phyloP scores from a whole-genome alignment of 352 stramenopile species.

The Globisporangium iwayamae region DNA sequence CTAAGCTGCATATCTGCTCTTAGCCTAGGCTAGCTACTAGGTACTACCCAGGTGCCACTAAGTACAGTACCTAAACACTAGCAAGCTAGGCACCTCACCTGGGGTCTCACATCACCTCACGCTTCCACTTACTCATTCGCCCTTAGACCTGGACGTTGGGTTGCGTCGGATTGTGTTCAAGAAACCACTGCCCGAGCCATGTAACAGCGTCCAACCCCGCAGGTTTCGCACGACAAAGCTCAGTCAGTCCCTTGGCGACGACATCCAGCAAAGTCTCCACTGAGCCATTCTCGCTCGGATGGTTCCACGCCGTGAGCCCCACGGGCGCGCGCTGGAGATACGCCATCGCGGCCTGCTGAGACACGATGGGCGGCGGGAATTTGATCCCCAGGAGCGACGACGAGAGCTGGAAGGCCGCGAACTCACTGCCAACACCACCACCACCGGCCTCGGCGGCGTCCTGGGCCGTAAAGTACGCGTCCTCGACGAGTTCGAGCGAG shows the following conservation, averaged over 20 bases:
- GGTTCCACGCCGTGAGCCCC: constrained; percentile 50
- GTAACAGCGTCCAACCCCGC: constrained; percentile 66
- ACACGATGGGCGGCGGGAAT: constrained; percentile 55
- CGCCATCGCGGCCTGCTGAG: constrained; percentile 42
- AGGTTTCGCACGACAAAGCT: constrained; percentile 82
- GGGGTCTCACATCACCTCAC: too few relatives aligned
- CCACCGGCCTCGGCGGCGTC: constrained; percentile 24
- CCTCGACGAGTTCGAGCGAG: constrained; percentile 62
- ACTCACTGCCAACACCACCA: constrained; percentile 25
- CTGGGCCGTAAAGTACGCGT: constrained; percentile 55
- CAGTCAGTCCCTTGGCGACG: constrained; percentile 64
- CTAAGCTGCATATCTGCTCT: too few relatives aligned
- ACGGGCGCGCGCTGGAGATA: constrained; percentile 60
- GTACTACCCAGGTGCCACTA: too few relatives aligned
- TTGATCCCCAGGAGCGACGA: constrained; percentile 56
- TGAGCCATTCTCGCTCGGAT: not conserved
- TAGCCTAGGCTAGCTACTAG: too few relatives aligned
- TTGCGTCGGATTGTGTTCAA: constrained; percentile 85
- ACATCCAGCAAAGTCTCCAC: constrained; percentile 51
- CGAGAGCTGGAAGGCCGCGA: constrained; percentile 58
- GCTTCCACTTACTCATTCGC: not conserved
- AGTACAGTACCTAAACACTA: too few relatives aligned
- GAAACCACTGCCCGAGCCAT: constrained; percentile 83
- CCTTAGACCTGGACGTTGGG: constrained; percentile 53
- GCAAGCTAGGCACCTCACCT: too few relatives aligned